Conservation (phyloP, 1,284 basidiomycete species). For the Meira nashicola region DNA sequence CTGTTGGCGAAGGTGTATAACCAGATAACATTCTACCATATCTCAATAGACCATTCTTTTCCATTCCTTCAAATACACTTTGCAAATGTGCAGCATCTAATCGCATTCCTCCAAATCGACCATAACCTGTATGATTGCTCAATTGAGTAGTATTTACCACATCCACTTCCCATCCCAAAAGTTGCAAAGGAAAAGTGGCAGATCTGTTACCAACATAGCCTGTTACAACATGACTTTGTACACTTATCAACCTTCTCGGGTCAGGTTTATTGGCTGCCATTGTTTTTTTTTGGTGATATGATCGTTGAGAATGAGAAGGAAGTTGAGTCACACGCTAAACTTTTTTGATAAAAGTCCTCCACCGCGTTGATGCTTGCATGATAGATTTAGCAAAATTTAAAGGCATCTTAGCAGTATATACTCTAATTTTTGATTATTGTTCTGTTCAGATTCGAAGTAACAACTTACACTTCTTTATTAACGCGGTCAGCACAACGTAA, state of each 20-base stretch:
- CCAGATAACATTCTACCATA: conserved; percentile 54
- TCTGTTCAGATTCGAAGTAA: too few relatives aligned
- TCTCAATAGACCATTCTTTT: conserved; percentile 36
- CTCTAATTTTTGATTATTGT: too few relatives aligned
- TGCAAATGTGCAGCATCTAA: conserved; percentile 53
- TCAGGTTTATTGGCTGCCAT: conserved; percentile 34
- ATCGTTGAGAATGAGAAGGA: background rate
- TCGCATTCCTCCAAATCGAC: conserved; percentile 54
- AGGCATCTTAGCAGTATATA: too few relatives aligned
- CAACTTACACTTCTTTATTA: too few relatives aligned
- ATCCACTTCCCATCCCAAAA: conserved; percentile 92
- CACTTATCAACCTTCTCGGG: conserved; percentile 55
- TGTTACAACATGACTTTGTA: conserved; percentile 89
- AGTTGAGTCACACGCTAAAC: too few relatives aligned
- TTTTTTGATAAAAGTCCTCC: too few relatives aligned
- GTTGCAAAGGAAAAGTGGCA: conserved; percentile 89
- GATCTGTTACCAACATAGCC: conserved; percentile 85
- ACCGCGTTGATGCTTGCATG: too few relatives aligned
- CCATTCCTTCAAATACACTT: conserved; percentile 50
- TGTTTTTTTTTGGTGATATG: too few relatives aligned
- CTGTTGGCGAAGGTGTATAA: conserved; percentile 81
- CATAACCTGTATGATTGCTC: conserved; percentile 77
- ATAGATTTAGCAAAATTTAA: too few relatives aligned
- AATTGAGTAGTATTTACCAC: conserved; percentile 84
- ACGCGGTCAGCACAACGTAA: too few relatives aligned